Base-by-base conservation (phyloP, 1,284 basidiomycete species). In the Clitocybe nebularis region DNA sequence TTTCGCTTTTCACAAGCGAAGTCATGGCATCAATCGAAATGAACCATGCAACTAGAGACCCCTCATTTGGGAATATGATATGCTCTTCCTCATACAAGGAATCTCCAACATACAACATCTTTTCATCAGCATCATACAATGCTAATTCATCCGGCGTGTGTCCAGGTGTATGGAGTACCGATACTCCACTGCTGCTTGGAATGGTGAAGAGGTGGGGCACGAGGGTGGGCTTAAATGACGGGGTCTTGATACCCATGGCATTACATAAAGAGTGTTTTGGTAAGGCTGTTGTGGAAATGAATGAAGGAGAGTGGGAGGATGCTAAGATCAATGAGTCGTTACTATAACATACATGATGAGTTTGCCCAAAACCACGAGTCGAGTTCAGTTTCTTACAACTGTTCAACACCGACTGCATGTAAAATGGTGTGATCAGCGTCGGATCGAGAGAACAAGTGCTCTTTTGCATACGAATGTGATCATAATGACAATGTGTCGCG, bases 131-230 rank as follows among this genome's bases (percentile, higher is more conserved):
- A 39, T 78, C 72, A 61, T 75, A 79, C 4, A 76, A 41, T 0
- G 74, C 75, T 13, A 77, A 55, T 47, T 77, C 69, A 56, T 79
- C 77, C 3, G 76, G 78, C 0, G 72, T 77, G 44, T 79, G 77
- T 13, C 76, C 75, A 0, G 75, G 75, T 0, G 74, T 76, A 46
- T 79, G 76, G 38, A 79, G 60, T 36, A 77, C 57, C 3, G 49
- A 63, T 20, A 77, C 46, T 0, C 65, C 1, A 67, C 54, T 4
- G 57, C 48, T 11, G 39, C 43, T 22, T 48, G 43, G 24, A 37
- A 68, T 59, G 17, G 46, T 41, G 43, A 64, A 46, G n/a, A 58
- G 55, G 48, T 79, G 67, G 4, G 64, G 64, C 6, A 71, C 66
- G 16, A 77, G 66, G 8, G 51, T 61, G 4, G 74, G 70, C 4